Percentiles rank a stretch among this genome's conserved stretches.
Evolutionary conservation across 306 rosid genomes (phyloP).

Genomic region (Phaseolus lunatus): DNA sequence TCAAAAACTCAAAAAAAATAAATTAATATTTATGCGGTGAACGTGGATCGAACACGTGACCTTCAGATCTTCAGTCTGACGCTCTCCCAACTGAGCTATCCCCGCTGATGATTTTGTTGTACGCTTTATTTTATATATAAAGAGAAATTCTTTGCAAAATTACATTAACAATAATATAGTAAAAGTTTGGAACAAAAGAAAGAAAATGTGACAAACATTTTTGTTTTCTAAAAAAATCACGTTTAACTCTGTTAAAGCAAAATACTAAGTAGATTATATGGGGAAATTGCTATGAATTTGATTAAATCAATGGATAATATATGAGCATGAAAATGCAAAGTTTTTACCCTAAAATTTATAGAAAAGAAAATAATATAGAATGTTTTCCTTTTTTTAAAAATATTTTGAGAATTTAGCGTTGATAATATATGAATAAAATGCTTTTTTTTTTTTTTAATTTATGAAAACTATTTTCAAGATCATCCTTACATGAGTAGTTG

Average conservation of each 20-base stretch:
- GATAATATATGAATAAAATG: too few relatives aligned
- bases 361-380: background rate
- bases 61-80: conserved; percentile 86
- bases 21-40: conserved; percentile 51
- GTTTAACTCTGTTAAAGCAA: background rate
- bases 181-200: background rate
- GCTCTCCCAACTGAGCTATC: conserved; percentile 95
- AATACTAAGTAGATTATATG: background rate
- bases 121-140: too few relatives aligned
- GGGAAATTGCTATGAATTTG: background rate
- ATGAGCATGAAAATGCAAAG: too few relatives aligned
- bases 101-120: conserved; percentile 28
- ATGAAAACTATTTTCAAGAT: too few relatives aligned
- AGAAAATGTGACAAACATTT: background rate
- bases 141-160: too few relatives aligned
- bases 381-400: background rate
- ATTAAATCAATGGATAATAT: background rate
- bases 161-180: background rate
- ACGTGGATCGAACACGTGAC: conserved; percentile 81
- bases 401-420: background rate
- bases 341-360: background rate
- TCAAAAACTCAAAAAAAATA: background rate
- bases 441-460: too few relatives aligned
- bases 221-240: background rate
- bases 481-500: too few relatives aligned